Base-by-base conservation (phyloP, 164 flowering plant genomes). In the Chimonanthus salicifolius region DNA sequence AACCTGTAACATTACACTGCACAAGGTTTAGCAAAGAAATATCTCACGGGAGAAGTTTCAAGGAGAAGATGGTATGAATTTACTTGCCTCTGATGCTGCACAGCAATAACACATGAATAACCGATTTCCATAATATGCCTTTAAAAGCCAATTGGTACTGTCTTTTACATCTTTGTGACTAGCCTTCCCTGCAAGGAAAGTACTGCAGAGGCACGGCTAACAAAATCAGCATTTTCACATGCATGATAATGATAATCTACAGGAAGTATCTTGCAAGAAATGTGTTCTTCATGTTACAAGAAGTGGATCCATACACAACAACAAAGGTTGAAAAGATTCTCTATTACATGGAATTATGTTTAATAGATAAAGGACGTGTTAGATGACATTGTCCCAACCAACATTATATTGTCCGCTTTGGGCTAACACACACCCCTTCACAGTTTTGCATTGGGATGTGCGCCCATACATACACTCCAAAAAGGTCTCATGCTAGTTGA, bases 111-210 rank as follows among this genome's bases (percentile, higher is more conserved):
- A 92, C 97, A 95, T 90, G 75, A 95, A 93, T 72, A 84, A 84
- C 63, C 99, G 81, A 68, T 89, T 89, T 70, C 97, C 94, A 74
- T 93, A 95, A 75, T 93, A 95, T 58, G 80, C 75, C 83, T 74
- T 90, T 80, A 95, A 90, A 71, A 95, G 91, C 98, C 98, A 93
- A 77, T 77, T 92, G 62, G 84, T 84, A 83, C 97, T 92, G 84
- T 93, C 98, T 80, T 92, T 93, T 3, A 95, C 98, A 80, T 95
- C 98, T 82, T 93, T 95, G 80, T 95, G 99, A 75, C 98, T 95
- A 74, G 83, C 82, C 81, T 93, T 95, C 75, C 98, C 97, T 20
- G 80, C 50, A 76, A 95, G 83, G 84, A 95, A 92, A 63, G 98
- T 86, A 83, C 97, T 93, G 90, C 77, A 85, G 73, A 18, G 71